phyloP scores from a whole-genome alignment of 768 basidiomycete genomes.

The Leucocoprinus birnbaumii region DNA sequence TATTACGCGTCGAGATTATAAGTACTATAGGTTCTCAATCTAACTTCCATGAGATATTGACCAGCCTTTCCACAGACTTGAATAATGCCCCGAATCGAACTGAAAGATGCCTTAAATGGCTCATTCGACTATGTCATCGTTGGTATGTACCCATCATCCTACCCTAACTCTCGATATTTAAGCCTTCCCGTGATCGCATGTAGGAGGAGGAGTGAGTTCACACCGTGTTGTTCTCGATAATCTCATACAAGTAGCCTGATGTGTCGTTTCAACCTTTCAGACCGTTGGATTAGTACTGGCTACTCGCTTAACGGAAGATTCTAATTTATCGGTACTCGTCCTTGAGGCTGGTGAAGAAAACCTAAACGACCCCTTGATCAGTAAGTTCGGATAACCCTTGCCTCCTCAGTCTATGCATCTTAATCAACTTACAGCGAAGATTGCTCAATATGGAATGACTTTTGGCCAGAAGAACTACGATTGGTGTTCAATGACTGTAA shows the following conservation, averaged over 20 bases:
- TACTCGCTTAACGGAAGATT: constrained; percentile 16
- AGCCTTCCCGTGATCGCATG: too few relatives aligned
- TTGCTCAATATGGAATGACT: neutral
- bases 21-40: too few relatives aligned
- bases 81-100: neutral
- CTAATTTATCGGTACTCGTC: neutral
- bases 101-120: neutral
- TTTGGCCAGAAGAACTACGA: neutral
- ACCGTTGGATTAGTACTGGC: constrained; percentile 14
- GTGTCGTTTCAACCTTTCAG: neutral
- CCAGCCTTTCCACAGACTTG: neutral
- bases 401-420: neutral
- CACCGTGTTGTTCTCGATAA: too few relatives aligned
- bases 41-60: too few relatives aligned
- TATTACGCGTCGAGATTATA: too few relatives aligned
- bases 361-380: constrained; percentile 24
- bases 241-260: neutral
- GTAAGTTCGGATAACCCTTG: neutral
- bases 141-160: constrained; percentile 14
- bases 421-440: neutral
- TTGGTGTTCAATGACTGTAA: neutral
- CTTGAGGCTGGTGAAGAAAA: constrained; percentile 33
- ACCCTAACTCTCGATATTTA: neutral
- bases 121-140: constrained; percentile 28
- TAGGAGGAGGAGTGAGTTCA: neutral